phyloP scores from a whole-genome alignment of 352 stramenopile species.

The Phytophthora sojae region DNA sequence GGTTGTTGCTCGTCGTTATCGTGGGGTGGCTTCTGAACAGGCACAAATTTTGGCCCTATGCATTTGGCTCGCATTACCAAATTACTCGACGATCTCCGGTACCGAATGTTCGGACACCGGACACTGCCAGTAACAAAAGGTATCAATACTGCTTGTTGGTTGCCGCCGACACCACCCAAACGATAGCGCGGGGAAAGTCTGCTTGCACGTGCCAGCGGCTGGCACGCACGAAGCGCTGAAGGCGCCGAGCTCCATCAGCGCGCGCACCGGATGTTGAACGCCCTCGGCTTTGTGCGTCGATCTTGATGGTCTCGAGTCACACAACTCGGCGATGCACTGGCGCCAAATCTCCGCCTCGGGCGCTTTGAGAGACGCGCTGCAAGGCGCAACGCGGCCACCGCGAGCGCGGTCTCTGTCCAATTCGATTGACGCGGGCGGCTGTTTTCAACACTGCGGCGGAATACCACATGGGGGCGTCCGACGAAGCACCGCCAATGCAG shows the following conservation, averaged over 20 bases:
- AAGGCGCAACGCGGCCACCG: constrained; percentile 13
- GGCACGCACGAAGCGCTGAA: constrained; percentile 15
- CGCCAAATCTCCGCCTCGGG: constrained; percentile 3
- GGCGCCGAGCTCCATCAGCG: constrained; percentile 7
- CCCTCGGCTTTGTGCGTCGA: constrained; percentile 17
- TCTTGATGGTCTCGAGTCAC: constrained; percentile 19
- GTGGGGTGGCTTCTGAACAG: too few species aligned
- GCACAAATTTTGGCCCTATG: too few species aligned
- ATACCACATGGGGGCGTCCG: constrained; percentile 25
- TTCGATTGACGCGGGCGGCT: constrained; percentile 15
- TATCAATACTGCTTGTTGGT: too few species aligned
- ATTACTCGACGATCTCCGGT: background rate
- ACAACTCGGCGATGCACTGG: constrained; percentile 20
- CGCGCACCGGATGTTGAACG: constrained; percentile 20
- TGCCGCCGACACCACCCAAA: background rate
- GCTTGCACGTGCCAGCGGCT: constrained; percentile 12
- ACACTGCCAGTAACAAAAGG: background rate
- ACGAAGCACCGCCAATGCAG: constrained; percentile 13
- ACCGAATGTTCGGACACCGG: background rate
- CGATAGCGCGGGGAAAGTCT: constrained; percentile 1
- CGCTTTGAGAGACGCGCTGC: too few species aligned
- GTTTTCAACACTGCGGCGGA: constrained; percentile 27
- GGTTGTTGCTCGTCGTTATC: background rate
- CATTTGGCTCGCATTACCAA: background rate
- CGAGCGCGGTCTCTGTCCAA: constrained; percentile 8